phyloP scores from a whole-genome alignment of 257 asterid species.

The Lithospermum erythrorhizon region DNA sequence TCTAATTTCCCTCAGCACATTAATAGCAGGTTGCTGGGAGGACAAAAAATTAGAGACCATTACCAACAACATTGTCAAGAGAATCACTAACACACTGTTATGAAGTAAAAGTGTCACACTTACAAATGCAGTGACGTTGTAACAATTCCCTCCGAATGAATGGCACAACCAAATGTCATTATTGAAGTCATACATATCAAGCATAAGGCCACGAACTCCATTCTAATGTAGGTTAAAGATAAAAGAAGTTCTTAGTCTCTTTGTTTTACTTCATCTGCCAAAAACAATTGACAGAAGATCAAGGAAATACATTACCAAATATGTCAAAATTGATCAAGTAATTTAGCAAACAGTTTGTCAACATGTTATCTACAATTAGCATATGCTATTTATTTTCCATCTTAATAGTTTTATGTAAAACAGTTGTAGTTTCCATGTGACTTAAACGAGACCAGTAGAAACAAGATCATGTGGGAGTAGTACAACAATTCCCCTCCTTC shows the following conservation, averaged over 20 bases:
- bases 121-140: slow-evolving; percentile 67
- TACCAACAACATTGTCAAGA: not conserved
- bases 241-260: slow-evolving; percentile 1
- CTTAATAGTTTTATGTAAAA: not conserved
- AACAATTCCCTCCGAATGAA: slow-evolving; percentile 54
- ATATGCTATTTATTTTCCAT: not conserved
- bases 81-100: not conserved
- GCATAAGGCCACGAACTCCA: slow-evolving; percentile 95
- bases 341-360: not conserved
- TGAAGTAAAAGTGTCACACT: slow-evolving; percentile 18
- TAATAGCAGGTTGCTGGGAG: slow-evolving; percentile 70
- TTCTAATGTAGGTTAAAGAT: slow-evolving; percentile 29
- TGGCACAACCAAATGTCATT: slow-evolving; percentile 80
- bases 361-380: not conserved
- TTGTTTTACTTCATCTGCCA: not conserved
- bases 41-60: not conserved
- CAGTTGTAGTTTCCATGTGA: not conserved
- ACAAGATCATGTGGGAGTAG: not conserved
- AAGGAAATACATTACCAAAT: not conserved
- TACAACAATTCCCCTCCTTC: not conserved
- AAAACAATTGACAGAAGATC: not conserved
- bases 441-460: not conserved
- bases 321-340: not conserved
- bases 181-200: slow-evolving; percentile 78
- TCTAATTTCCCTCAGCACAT: slow-evolving; percentile 59